Evolutionary conservation across 1,284 basidiomycete genomes (phyloP), one percentile per base, ranked within the genome.

Genomic region (Puccinia novopanici): DNA sequence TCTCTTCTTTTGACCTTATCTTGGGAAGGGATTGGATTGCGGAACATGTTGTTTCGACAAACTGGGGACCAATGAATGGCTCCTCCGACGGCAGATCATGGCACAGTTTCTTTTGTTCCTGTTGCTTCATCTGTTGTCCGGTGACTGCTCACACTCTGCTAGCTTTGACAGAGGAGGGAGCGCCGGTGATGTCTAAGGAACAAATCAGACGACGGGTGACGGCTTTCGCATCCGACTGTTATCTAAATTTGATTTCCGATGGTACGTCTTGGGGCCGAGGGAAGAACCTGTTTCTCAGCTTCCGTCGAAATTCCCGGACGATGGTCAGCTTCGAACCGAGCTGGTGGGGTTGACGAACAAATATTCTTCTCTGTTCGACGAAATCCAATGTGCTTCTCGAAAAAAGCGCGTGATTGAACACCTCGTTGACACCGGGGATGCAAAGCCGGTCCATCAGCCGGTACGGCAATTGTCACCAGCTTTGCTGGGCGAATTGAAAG

Each of bases 251-350:
- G n/a, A n/a, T n/a, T n/a, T n/a, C n/a, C n/a, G 17, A 2, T 3
- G 0, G 1, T 1, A 52, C 54, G 2, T 27, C 71, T 15, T 19
- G 30, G 34, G 6, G 42, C 57, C 50, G 34, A 57, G 71, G 71
- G 4, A 45, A 73, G 5, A 12, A 50, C 12, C n/a, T 34, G 24
- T 52, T 37, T 13, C 52, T 73, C 65, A 27, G 40, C 42, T 54
- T 73, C 3, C 27, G 15, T 12, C 24, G 3, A 12, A 13, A 1
- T 0, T 17, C 30, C 22, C 71, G 57, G 24, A 24, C 71, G 37
- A 52, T 73, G 13, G 71, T 5, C 48, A 54, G 17, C 17, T 73
- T n/a, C n/a, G n/a, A n/a, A n/a, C n/a, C n/a, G n/a, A n/a, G 54
- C 30, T 57, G n/a, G 1, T 37, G 5, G 24, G 9, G 17, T n/a